Conservation (phyloP, 2,329 filamentous ascomycete genomes). For the Domatiomyces catenatus region DNA sequence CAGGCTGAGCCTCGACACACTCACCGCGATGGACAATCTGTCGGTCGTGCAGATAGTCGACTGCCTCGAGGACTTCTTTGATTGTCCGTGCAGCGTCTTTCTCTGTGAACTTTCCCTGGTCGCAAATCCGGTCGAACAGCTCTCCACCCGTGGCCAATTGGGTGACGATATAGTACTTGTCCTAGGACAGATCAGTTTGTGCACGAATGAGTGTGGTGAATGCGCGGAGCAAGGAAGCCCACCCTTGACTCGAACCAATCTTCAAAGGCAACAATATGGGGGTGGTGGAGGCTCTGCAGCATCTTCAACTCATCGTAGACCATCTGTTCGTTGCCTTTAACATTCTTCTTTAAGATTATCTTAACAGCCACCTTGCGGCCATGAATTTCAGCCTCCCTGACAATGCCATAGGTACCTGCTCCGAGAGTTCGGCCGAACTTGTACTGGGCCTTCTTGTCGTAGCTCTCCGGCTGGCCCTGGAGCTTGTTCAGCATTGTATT, state of each 20-base stretch:
- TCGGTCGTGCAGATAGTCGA: slow-evolving; percentile 85
- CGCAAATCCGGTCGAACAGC: slow-evolving; percentile 94
- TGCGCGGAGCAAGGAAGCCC: slow-evolving; percentile 20
- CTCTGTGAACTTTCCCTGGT: slow-evolving; percentile 94
- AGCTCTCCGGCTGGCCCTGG: slow-evolving; percentile 90
- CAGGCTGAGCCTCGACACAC: slow-evolving; percentile 6
- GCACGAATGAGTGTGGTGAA: background rate
- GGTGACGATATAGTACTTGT: slow-evolving; percentile 99
- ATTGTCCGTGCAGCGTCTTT: slow-evolving; percentile 96
- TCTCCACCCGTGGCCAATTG: slow-evolving; percentile 91
- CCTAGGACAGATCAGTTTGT: slow-evolving; percentile 37
- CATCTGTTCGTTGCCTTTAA: slow-evolving; percentile 96
- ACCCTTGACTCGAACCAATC: slow-evolving; percentile 99
- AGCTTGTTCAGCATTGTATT: slow-evolving; percentile 87
- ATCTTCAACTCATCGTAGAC: slow-evolving; percentile 94
- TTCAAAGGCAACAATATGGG: slow-evolving; percentile 91
- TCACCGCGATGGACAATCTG: slow-evolving; percentile 90
- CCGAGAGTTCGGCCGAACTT: slow-evolving; percentile 85
- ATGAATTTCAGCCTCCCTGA: slow-evolving; percentile 79
- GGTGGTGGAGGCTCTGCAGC: slow-evolving; percentile 78
- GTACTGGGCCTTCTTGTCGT: slow-evolving; percentile 97
- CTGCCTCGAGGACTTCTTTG: slow-evolving; percentile 78
- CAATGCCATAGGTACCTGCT: slow-evolving; percentile 95
- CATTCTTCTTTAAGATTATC: slow-evolving; percentile 98
- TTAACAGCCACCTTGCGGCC: slow-evolving; percentile 86